Conservation (phyloP, 2,329 filamentous ascomycete genomes). For the Botrytis aclada region DNA sequence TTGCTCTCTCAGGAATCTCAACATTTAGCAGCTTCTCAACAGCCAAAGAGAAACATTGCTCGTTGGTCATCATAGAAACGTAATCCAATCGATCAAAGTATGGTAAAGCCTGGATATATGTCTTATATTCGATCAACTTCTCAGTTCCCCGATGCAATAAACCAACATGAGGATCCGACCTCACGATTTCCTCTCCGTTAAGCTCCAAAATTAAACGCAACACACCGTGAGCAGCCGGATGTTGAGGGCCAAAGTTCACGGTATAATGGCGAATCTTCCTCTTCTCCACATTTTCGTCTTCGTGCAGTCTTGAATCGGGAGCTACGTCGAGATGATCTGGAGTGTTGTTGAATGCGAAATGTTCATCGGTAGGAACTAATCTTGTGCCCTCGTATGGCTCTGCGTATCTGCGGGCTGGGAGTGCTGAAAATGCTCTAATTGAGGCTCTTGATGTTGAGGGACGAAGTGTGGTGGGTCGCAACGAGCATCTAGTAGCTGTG, state of each 20-base stretch:
- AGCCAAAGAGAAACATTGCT: slow-evolving; percentile 93
- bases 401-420: slow-evolving; percentile 60
- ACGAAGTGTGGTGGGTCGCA: slow-evolving; percentile 42
- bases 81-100: slow-evolving; percentile 99
- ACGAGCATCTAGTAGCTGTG: slow-evolving; percentile 65
- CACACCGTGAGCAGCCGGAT: slow-evolving; percentile 97
- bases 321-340: slow-evolving; percentile 30
- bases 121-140: slow-evolving; percentile 99
- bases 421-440: slow-evolving; percentile 64
- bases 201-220: slow-evolving; percentile 95
- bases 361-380: slow-evolving; percentile 57
- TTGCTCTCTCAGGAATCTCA: slow-evolving; percentile 91
- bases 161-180: slow-evolving; percentile 94
- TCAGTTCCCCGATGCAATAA: slow-evolving; percentile 95
- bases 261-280: slow-evolving; percentile 98
- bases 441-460: slow-evolving; percentile 39
- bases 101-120: slow-evolving; percentile 93
- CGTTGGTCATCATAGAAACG: slow-evolving; percentile 99
- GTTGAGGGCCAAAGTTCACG: slow-evolving; percentile 98
- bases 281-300: slow-evolving; percentile 47
- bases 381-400: slow-evolving; percentile 51
- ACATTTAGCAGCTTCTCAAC: slow-evolving; percentile 98
- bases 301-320: slow-evolving; percentile 41
- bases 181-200: slow-evolving; percentile 95
- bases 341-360: slow-evolving; percentile 57